These are phyloP conservation scores for Puccinia novopanici DNA, from an alignment of 1,284 basidiomycete species.

Conservation along the genomic window DNA sequence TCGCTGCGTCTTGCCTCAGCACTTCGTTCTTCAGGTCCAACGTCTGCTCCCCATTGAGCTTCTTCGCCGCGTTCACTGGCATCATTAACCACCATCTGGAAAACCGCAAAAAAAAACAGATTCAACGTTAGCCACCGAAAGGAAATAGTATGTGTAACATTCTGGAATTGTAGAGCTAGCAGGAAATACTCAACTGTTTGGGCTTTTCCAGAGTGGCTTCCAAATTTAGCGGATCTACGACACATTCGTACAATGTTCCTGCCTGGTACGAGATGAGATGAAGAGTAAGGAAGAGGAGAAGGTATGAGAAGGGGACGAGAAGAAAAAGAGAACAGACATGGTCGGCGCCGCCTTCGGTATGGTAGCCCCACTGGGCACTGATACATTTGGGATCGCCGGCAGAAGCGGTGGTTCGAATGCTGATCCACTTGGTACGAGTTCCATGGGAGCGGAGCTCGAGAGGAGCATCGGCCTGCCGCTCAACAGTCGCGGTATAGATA, in stretches of 20 bases:
- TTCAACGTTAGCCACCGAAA: neutral
- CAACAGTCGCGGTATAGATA: constrained; percentile 23
- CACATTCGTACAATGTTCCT: constrained; percentile 46
- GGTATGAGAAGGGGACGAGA: neutral
- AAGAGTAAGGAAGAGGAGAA: constrained; percentile 6
- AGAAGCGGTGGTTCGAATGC: constrained; percentile 32
- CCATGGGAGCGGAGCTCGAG: constrained; percentile 39
- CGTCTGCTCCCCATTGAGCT: neutral
- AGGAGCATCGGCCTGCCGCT: neutral
- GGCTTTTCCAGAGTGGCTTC: constrained; percentile 49
- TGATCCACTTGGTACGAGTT: constrained; percentile 48
- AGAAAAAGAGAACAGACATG: constrained; percentile 19
- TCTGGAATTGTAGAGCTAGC: neutral
- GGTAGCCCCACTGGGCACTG: constrained; percentile 49
- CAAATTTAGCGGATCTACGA: constrained; percentile 44
- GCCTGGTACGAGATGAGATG: constrained; percentile 1
- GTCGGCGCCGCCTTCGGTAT: constrained; percentile 43
- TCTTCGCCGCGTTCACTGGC: constrained; percentile 31
- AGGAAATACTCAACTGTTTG: constrained; percentile 39
- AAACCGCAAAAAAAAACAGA: neutral
- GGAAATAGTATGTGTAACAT: neutral
- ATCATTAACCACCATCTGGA: constrained; percentile 47
- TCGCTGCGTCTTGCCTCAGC: neutral
- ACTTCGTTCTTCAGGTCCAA: constrained; percentile 22
- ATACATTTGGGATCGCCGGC: constrained; percentile 38